Conservation (phyloP, 768 basidiomycete genomes). For the Galerina marginata region DNA sequence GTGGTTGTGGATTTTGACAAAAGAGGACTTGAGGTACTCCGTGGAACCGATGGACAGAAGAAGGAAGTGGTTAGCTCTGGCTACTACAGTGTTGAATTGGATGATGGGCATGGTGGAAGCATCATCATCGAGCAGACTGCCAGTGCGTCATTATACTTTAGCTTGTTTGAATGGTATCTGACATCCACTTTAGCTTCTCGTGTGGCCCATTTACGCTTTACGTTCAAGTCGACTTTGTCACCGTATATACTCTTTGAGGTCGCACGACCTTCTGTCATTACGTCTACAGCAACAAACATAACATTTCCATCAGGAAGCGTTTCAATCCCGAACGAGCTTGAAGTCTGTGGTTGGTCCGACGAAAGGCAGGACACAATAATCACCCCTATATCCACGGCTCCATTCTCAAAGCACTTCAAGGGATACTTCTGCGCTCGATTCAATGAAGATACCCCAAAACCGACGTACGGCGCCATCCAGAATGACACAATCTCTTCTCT, state of each 20-base stretch:
- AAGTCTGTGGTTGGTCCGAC: conserved; percentile 62
- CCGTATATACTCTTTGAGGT: conserved; percentile 70
- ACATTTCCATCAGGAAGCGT: conserved; percentile 62
- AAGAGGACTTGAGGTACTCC: conserved; percentile 50
- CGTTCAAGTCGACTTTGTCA: conserved; percentile 46
- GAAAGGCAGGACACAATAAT: conserved; percentile 79
- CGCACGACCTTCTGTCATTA: conserved; percentile 64
- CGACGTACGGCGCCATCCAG: conserved; percentile 50
- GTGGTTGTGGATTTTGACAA: conserved; percentile 62
- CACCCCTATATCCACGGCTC: conserved; percentile 52
- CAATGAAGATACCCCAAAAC: conserved; percentile 42
- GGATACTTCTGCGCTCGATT: conserved; percentile 71
- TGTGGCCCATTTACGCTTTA: conserved; percentile 76
- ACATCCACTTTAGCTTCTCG: conserved; percentile 59
- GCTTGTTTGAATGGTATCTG: neutral
- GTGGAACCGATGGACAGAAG: conserved; percentile 45
- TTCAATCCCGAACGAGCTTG: conserved; percentile 36
- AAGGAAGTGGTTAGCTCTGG: conserved; percentile 58
- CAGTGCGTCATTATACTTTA: conserved; percentile 46
- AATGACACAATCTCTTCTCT: conserved; percentile 39
- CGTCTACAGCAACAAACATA: conserved; percentile 50
- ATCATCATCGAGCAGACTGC: conserved; percentile 66
- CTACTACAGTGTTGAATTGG: conserved; percentile 64
- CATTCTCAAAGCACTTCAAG: conserved; percentile 45
- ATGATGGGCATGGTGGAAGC: conserved; percentile 54